These are phyloP conservation scores for Komagataella kurtzmanii DNA, from an alignment of 805 yeast species.

Conservation along the genomic window DNA sequence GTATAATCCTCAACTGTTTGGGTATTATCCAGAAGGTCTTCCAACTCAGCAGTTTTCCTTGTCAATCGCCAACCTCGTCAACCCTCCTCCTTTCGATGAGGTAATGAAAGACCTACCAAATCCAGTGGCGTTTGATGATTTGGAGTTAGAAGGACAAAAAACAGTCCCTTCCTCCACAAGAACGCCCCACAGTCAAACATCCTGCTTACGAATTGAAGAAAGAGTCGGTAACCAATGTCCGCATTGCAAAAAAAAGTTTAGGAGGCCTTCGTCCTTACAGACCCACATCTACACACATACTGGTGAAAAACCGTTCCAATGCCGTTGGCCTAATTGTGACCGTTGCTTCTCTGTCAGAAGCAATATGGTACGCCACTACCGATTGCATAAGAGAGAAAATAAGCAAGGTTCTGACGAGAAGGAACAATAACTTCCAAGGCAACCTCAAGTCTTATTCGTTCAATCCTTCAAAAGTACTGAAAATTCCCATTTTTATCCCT, in stretches of 20 bases:
- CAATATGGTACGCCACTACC: slow-evolving; percentile 70
- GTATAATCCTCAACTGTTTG: not conserved
- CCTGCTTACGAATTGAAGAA: not conserved
- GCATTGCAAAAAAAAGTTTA: slow-evolving; percentile 58
- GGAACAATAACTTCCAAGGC: not conserved
- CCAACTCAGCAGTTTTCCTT: not conserved
- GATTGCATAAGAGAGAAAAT: slow-evolving; percentile 31
- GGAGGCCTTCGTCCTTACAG: slow-evolving; percentile 70
- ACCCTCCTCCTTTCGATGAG: not conserved
- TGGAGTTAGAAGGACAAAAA: not conserved
- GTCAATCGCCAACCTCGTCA: not conserved
- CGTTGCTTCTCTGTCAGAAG: slow-evolving; percentile 63
- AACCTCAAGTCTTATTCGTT: not conserved
- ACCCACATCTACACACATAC: slow-evolving; percentile 75
- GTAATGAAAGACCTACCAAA: not conserved
- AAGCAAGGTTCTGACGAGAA: not conserved
- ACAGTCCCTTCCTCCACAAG: not conserved
- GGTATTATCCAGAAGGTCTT: not conserved
- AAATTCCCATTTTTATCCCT: not conserved
- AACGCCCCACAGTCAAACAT: not conserved
- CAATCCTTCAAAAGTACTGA: too few species aligned
- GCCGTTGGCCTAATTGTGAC: slow-evolving; percentile 52
- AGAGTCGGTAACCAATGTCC: not conserved
- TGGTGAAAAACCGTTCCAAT: slow-evolving; percentile 63
- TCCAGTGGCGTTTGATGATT: not conserved